phyloP scores from a whole-genome alignment of 169 alveolate species.

The Amoebophrya sp. region DNA sequence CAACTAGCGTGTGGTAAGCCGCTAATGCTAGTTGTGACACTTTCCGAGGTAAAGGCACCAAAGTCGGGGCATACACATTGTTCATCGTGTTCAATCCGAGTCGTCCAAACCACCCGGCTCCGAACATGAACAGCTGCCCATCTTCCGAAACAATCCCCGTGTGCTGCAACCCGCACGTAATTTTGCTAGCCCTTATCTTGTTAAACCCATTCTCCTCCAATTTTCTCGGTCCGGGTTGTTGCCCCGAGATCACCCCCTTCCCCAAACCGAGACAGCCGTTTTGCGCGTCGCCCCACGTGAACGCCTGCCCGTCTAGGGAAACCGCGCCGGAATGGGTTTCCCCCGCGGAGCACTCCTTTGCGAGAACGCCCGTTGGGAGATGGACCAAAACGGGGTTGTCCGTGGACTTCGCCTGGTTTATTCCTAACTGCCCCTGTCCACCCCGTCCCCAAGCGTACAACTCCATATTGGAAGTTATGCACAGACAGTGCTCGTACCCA shows the following conservation, averaged over 20 bases:
- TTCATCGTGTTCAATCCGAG: not conserved
- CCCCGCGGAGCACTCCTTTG: not conserved
- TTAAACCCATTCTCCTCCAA: not conserved
- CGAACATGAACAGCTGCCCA: not conserved
- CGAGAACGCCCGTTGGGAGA: not conserved
- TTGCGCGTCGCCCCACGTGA: not conserved
- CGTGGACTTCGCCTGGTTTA: not conserved
- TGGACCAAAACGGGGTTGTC: not conserved
- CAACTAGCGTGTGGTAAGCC: not conserved
- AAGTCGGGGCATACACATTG: not conserved
- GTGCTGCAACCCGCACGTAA: not conserved
- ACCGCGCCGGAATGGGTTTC: not conserved
- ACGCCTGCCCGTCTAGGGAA: not conserved
- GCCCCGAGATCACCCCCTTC: too few relatives aligned
- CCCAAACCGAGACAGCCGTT: not conserved
- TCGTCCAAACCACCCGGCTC: conserved; percentile 3
- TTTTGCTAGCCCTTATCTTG: not conserved
- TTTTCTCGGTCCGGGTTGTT: too few relatives aligned
- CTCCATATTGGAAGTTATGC: not conserved
- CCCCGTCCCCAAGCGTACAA: not conserved
- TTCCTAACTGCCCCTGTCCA: not conserved
- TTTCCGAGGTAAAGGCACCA: not conserved
- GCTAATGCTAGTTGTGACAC: not conserved
- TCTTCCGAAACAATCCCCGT: not conserved
- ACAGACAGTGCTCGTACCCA: not conserved